Base-by-base conservation (phyloP, 1,284 basidiomycete species). In the Fereydounia khargensis region DNA sequence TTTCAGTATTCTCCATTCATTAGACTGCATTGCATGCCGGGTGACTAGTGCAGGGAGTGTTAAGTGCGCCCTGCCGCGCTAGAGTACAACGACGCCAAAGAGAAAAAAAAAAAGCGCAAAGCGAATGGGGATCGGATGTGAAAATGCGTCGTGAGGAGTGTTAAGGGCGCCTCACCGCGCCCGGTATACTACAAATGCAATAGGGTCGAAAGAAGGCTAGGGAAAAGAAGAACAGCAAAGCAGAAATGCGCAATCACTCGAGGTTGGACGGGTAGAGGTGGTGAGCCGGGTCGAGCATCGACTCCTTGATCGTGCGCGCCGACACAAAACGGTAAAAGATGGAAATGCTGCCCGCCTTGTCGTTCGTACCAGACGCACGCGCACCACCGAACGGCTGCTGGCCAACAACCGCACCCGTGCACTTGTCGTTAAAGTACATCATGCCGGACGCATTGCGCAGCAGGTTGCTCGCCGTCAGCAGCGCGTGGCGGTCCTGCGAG, bases 311-410 rank as follows among this genome's bases (percentile, higher is more conserved):
- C 62, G 87, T 90, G 69, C 94, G 82, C 36, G 88, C 85, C 45
- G 86, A 89, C 45, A 79, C 66, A 43, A 77, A 77, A 28, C 72
- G 70, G 61, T 68, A 72, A 54, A 75, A 92, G 74, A 96, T 88
- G 67, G 82, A 84, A 63, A 91, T 86, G 60, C 87, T 90, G 13
- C 94, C 94, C 1, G 91, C 89, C 81, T 97, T 98, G 79, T 98
- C 95, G 80, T 97, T 97, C 58, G 95, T 98, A 22, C 95, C 94
- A 67, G 87, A 90, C 18, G 83, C 89, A 35, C 94, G 84, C 6
- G 85, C 89, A 46, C 94, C 95, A 44, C 94, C 94, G 76, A 98
- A 98, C 6, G 94, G 91, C 78, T 98, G 94, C 77, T 96, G 91
- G 20, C 74, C 74, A 6, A 76, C 74, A 33, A 75, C 71, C 22